phyloP scores from a whole-genome alignment of 108 stramenopile species.

The Cyclotella atomus region DNA sequence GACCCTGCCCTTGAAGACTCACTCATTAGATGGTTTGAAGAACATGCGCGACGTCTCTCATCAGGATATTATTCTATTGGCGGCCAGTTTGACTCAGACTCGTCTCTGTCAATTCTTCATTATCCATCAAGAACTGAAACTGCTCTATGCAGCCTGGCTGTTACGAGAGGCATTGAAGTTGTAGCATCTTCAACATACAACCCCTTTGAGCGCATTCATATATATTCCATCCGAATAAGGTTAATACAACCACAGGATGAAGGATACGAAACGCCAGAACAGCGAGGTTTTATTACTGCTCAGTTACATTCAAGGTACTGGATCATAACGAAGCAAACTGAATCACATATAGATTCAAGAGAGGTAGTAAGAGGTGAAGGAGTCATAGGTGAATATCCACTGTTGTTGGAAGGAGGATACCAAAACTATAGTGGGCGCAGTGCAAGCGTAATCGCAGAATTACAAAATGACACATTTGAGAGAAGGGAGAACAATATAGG shows the following conservation, averaged over 20 bases:
- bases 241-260: slow-evolving; percentile 51
- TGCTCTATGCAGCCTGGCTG: slow-evolving; percentile 45
- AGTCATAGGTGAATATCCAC: slow-evolving; percentile 60
- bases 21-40: slow-evolving; percentile 56
- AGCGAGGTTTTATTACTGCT: slow-evolving; percentile 64
- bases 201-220: slow-evolving; percentile 29
- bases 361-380: slow-evolving; percentile 55
- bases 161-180: slow-evolving; percentile 63
- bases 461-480: background rate
- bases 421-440: background rate
- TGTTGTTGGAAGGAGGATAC: slow-evolving; percentile 55
- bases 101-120: slow-evolving; percentile 24
- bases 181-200: slow-evolving; percentile 55
- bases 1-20: slow-evolving; percentile 31
- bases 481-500: background rate
- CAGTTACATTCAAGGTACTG: slow-evolving; percentile 61
- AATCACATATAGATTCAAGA: slow-evolving; percentile 18
- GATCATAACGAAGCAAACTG: slow-evolving; percentile 39
- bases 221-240: slow-evolving; percentile 60
- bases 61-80: slow-evolving; percentile 19
- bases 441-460: background rate
- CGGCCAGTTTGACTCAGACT: background rate
- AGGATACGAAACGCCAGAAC: slow-evolving; percentile 38
- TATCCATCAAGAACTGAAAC: slow-evolving; percentile 19
- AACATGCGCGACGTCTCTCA: slow-evolving; percentile 43